Conservation (phyloP, 1,284 basidiomycete genomes). For the Apiotrichum porosum region DNA sequence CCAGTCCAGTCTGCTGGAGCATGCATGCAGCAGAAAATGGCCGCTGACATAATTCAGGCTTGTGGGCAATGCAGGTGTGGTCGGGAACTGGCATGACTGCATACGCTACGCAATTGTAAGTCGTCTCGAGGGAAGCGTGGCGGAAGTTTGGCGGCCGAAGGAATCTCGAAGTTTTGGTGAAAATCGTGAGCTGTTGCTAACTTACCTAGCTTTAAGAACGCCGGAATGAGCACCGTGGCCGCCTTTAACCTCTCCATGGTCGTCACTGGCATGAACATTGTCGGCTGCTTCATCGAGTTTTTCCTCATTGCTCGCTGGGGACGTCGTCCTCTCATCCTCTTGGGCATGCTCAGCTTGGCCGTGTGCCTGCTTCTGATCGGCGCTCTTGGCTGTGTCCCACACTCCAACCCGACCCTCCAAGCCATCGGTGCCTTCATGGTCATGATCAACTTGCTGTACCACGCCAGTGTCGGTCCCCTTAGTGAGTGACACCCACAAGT, state of each 20-base stretch:
- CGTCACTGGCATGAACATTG: slow-evolving; percentile 33
- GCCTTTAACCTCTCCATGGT: slow-evolving; percentile 42
- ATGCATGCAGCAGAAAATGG: too few species aligned
- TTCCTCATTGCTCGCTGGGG: slow-evolving; percentile 26
- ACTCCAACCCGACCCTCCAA: slow-evolving; percentile 16
- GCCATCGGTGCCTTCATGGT: slow-evolving; percentile 37
- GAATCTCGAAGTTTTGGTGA: too few species aligned
- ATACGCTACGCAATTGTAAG: slow-evolving; percentile 14
- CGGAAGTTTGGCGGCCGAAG: too few species aligned
- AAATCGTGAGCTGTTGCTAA: too few species aligned
- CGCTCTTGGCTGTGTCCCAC: slow-evolving; percentile 32
- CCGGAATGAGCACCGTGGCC: slow-evolving; percentile 31
- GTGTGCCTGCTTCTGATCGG: slow-evolving; percentile 18
- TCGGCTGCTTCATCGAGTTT: slow-evolving; percentile 30
- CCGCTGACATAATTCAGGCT: too few species aligned
- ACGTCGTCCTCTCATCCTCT: slow-evolving; percentile 25
- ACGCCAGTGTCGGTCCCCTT: slow-evolving; percentile 26
- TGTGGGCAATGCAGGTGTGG: slow-evolving; percentile 29
- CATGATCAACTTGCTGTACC: slow-evolving; percentile 23
- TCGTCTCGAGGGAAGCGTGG: too few species aligned
- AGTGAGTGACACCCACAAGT: background rate
- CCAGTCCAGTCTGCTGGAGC: too few species aligned
- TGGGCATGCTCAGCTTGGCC: slow-evolving; percentile 11
- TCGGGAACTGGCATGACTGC: slow-evolving; percentile 3
- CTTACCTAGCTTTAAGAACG: slow-evolving; percentile 27